A percentile compares a stretch with the other conserved stretches of the same genome.
Conservation (phyloP, 805 yeast species). For the Priceomyces carsonii region DNA sequence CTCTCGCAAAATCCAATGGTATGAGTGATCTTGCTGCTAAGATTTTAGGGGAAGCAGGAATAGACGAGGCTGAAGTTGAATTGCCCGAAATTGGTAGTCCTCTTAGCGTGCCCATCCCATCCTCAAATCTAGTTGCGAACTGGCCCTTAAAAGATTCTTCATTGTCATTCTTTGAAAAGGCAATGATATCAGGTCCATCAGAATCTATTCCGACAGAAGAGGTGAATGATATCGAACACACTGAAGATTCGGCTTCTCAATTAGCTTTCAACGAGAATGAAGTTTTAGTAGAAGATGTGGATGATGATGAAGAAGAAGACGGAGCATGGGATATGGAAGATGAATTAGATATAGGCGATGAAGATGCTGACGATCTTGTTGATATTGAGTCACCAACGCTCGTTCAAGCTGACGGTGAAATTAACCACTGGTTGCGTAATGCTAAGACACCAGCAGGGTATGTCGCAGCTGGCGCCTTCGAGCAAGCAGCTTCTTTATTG, state of each 20-base stretch:
- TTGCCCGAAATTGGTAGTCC: constrained; percentile 55
- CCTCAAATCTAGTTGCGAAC: constrained; percentile 46
- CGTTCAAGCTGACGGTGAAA: constrained; percentile 54
- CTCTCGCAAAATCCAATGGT: constrained; percentile 87
- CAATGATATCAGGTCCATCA: constrained; percentile 68
- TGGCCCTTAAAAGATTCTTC: constrained; percentile 85
- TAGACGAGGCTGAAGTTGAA: constrained; percentile 60
- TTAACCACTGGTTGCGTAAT: constrained; percentile 81
- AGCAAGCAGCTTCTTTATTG: constrained; percentile 90
- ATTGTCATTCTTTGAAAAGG: constrained; percentile 81
- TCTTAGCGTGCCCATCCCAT: constrained; percentile 49
- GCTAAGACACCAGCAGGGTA: constrained; percentile 89
- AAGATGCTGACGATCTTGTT: constrained; percentile 32
- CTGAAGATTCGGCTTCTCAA: constrained; percentile 17
- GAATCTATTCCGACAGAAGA: constrained; percentile 61
- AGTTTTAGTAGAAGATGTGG: constrained; percentile 44
- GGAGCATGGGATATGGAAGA: constrained; percentile 85
- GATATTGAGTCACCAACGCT: constrained; percentile 18
- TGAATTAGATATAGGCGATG: constrained; percentile 66
- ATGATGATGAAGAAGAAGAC: constrained; percentile 56
- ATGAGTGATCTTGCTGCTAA: constrained; percentile 71
- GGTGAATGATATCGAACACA: constrained; percentile 21
- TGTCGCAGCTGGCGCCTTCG: constrained; percentile 95
- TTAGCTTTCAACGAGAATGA: constrained; percentile 37
- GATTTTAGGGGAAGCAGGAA: constrained; percentile 69